A percentile compares a stretch with the other conserved stretches of the same genome.
phyloP scores from a whole-genome alignment of 352 stramenopile species.

The Pythium diclinum region DNA sequence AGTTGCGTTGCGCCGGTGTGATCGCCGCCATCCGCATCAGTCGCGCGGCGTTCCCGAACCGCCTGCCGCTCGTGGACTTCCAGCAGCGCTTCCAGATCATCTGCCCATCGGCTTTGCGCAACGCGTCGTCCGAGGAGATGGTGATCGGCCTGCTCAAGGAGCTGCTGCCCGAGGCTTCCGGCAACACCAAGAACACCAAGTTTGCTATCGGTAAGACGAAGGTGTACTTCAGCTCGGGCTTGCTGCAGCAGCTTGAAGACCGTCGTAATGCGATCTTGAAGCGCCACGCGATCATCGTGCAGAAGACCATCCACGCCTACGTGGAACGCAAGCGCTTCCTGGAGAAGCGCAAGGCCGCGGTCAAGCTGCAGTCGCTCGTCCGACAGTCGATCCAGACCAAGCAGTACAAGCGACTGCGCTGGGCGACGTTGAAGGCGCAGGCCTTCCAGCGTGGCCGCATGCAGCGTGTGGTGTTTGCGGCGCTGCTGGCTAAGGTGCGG shows the following conservation, averaged over 20 bases:
- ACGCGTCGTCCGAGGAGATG: conserved; percentile 56
- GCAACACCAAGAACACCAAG: conserved; percentile 70
- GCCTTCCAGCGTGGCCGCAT: conserved; percentile 50
- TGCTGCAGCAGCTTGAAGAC: conserved; percentile 91
- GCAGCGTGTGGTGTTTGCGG: conserved; percentile 52
- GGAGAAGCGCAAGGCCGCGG: conserved; percentile 36
- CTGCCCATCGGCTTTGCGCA: conserved; percentile 60
- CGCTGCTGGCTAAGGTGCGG: conserved; percentile 45
- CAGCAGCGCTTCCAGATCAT: conserved; percentile 84
- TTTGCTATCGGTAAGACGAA: conserved; percentile 80
- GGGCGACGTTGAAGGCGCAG: conserved; percentile 54
- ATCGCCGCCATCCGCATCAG: conserved; percentile 89
- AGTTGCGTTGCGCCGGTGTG: conserved; percentile 87
- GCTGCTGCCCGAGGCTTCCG: conserved; percentile 52
- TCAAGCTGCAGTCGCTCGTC: conserved; percentile 51
- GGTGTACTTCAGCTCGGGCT: conserved; percentile 86
- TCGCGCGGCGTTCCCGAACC: conserved; percentile 87
- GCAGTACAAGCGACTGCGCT: conserved; percentile 46
- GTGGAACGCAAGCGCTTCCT: conserved; percentile 58
- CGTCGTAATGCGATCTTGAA: conserved; percentile 72
- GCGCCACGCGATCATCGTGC: conserved; percentile 68
- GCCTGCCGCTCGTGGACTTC: conserved; percentile 87
- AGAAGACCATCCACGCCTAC: conserved; percentile 69
- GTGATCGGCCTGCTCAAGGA: conserved; percentile 75
- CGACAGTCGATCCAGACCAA: conserved; percentile 37